Base-by-base conservation (phyloP, 768 basidiomycete genomes). In the Suillus alpinus region DNA sequence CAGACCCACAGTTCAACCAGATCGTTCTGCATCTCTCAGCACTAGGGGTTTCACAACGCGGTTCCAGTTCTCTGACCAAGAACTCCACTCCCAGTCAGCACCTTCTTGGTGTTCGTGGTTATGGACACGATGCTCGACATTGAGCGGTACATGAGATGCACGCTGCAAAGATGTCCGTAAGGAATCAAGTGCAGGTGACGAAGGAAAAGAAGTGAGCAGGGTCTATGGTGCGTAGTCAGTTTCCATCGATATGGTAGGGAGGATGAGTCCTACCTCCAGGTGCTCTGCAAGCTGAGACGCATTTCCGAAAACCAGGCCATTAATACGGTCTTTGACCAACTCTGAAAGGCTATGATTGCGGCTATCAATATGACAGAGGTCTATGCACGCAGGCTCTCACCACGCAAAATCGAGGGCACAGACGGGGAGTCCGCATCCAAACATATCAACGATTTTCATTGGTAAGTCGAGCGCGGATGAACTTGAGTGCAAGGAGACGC, bases 401-500 rank as follows among this genome's bases (percentile, higher is more conserved):
- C 93, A 96, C 44, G 80, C 76, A 69, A 96, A 99, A 53, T 87
- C 81, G 3, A 94, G 80, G 0, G 97, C 95, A 63, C 95, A 91
- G 8, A 98, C 97, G 0, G 96, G 96, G 59, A 98, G 78, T 5
- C 89, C 89, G 66, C 95, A 98, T 4, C 97, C 97, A 76, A 98
- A 98, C 96, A 98, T 98, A 73, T 99, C 97, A 7, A 99, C 94
- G 5, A 99, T 87, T 74, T 99, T 99, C 97, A 99, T 99, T 3
- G 97, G 97, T 58, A 99, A 78, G 74, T 99, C 97, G 59, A 95
- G 76, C 1, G 84, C 90, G 2, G 93, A 95, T 0, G 93, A 94
- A 72, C 93, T 95, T 6, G 86, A 85, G 76, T 99, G 97, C 55
- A 99, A 76, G 62, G 87, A 94, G 60, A 98, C 83, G 2, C 97